Evolutionary conservation across 202 grass and related monocot species (phyloP).

Genomic region (Bolboschoenoplectus hybrid): DNA sequence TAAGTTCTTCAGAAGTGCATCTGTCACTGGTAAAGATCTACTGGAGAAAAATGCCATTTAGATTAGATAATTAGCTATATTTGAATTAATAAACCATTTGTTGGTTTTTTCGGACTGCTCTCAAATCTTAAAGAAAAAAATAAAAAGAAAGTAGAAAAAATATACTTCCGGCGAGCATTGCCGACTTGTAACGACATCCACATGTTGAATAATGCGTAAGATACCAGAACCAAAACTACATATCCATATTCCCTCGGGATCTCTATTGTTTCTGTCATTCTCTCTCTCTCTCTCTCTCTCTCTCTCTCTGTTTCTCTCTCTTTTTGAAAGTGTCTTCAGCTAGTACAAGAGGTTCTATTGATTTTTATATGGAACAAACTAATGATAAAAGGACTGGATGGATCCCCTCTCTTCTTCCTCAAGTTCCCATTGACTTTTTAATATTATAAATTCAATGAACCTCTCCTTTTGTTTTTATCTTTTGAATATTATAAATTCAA

Average conservation of each 20-base stretch:
- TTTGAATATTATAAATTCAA: background rate
- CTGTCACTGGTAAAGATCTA: background rate
- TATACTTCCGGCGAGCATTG: slow-evolving; percentile 70
- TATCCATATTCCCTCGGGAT: slow-evolving; percentile 79
- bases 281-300: background rate
- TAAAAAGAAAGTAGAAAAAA: background rate
- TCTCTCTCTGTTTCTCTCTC: background rate
- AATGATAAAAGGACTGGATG: too few relatives aligned
- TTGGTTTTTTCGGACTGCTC: background rate
- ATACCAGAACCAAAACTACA: slow-evolving; percentile 66
- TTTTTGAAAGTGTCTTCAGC: background rate
- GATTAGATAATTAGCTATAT: background rate
- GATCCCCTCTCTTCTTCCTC: background rate
- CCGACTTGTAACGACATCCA: slow-evolving; percentile 85
- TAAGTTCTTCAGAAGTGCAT: background rate
- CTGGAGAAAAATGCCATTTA: background rate
- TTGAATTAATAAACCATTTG: background rate
- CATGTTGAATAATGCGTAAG: slow-evolving; percentile 72
- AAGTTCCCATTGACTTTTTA: slow-evolving; percentile 12
- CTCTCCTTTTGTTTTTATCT: too few relatives aligned
- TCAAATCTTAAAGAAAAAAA: background rate
- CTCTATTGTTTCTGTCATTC: slow-evolving; percentile 64
- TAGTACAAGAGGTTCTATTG: background rate
- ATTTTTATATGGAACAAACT: background rate
- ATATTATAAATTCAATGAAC: background rate